A percentile compares a stretch with the other conserved stretches of the same genome.
Conservation (phyloP, 495 filamentous ascomycete genomes). For the Penicillium dipodomyicola region DNA sequence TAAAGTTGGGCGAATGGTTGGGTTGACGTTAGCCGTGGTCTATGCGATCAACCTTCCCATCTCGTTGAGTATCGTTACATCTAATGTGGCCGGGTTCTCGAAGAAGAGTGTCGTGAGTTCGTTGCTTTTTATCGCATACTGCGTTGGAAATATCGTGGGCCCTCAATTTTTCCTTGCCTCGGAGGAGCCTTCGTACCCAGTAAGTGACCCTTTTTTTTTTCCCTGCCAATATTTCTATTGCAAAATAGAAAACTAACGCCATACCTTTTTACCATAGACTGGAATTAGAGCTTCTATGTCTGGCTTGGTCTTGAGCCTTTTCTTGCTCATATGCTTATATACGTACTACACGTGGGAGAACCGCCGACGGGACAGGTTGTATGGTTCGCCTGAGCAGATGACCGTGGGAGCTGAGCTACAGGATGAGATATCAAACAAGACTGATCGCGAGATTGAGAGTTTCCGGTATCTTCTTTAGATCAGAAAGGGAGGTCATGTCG, state of each 20-base stretch:
- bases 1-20: slow-evolving; percentile 51
- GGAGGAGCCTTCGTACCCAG: slow-evolving; percentile 36
- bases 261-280: slow-evolving; percentile 22
- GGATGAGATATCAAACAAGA: slow-evolving; percentile 36
- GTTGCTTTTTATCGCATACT: slow-evolving; percentile 44
- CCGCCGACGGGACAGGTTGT: slow-evolving; percentile 26
- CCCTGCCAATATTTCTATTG: background rate
- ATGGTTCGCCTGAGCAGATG: slow-evolving; percentile 24
- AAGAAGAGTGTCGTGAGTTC: slow-evolving; percentile 30
- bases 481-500: background rate
- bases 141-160: slow-evolving; percentile 51
- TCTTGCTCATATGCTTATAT: slow-evolving; percentile 27
- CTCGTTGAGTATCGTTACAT: slow-evolving; percentile 52
- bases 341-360: slow-evolving; percentile 34
- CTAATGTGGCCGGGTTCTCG: slow-evolving; percentile 54
- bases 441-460: slow-evolving; percentile 36
- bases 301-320: slow-evolving; percentile 29
- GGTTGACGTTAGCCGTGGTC: slow-evolving; percentile 53
- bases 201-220: slow-evolving; percentile 11
- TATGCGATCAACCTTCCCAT: slow-evolving; percentile 56
- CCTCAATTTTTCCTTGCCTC: slow-evolving; percentile 35
- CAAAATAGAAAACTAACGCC: background rate
- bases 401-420: slow-evolving; percentile 27
- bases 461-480: slow-evolving; percentile 31
- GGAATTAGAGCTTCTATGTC: slow-evolving; percentile 36